Evolutionary conservation across 2,329 filamentous ascomycete species (phyloP).

Genomic region (Botryotinia narcissicola): DNA sequence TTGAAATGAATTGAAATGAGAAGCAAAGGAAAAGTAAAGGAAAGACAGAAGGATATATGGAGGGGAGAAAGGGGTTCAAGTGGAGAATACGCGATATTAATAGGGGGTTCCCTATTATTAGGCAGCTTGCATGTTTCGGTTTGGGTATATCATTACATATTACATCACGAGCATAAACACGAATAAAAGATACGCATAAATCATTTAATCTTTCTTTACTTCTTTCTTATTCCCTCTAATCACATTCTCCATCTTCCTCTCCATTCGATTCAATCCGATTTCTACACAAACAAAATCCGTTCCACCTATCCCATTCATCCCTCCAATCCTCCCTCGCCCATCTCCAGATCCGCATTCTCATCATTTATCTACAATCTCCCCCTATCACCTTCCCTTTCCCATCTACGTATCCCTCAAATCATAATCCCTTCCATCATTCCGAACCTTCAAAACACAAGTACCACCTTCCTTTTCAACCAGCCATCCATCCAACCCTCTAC

Average conservation of each 20-base stretch:
- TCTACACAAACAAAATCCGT: background rate
- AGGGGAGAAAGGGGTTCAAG: background rate
- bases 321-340: background rate
- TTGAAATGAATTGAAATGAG: too few species aligned
- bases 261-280: background rate
- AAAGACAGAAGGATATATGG: background rate
- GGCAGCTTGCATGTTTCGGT: background rate
- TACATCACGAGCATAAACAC: background rate
- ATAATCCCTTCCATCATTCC: background rate
- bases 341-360: background rate
- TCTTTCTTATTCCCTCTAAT: background rate
- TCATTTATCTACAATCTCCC: background rate
- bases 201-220: background rate
- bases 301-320: background rate
- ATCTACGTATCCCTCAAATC: background rate
- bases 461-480: background rate
- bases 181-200: background rate
- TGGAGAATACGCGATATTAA: background rate
- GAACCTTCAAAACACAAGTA: slow-evolving; percentile 1
- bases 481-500: background rate
- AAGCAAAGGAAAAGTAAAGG: too few species aligned
- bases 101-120: background rate
- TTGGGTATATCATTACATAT: background rate
- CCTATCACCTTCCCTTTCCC: background rate
- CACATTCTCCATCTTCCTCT: background rate